Evolutionary conservation across 2,329 filamentous ascomycete species (phyloP), one percentile per base, ranked within the genome.

Genomic region (Ceratocystis lukuohia): DNA sequence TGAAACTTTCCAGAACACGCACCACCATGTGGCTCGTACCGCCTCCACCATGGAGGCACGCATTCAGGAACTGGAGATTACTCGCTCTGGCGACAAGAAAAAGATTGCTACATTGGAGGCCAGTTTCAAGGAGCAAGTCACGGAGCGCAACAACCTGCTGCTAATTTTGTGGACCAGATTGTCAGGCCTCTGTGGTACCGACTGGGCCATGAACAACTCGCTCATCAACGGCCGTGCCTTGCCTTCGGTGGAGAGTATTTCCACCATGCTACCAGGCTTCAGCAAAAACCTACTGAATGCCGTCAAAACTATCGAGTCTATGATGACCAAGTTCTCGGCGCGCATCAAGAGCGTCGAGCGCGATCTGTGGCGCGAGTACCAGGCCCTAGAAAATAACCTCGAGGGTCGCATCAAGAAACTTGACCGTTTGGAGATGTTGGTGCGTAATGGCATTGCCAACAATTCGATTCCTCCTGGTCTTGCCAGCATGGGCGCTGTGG

Each of bases 101-200:
- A 89, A 86, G 71, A 84, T 95, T 69, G 80, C 85, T 1, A 80
- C 82, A 65, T 81, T 96, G 6, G 94, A 99, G 75, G 81, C 86
- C 69, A 84, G 87, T 67, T 89, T 90, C 75, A 89, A 88, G 71
- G 92, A 96, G 64, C 91, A 97, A 76, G 82, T 97, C 48, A 83
- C 82, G 56, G 94, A 97, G 76, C 87, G 94, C 66, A 96, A 97
- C 76, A 88, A 89, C 68, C 80, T 99, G 64, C 81, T 97, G 20
- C 83, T 96, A 25, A 82, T 85, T n/a, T 79, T 97, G 4, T 99
- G 94, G 94, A 93, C 93, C 69, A 84, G 89, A 59, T 81, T 99
- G 7, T 92, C 90, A 2, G 82, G 84, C 0, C 81, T 97, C 56
- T 97, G 94, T 72, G 94, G 94, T 10, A 83, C 85, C 0, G 94